These are phyloP conservation scores for Annulohypoxylon bovei DNA, from an alignment of 495 filamentous ascomycete genomes.

Conservation along the genomic window DNA sequence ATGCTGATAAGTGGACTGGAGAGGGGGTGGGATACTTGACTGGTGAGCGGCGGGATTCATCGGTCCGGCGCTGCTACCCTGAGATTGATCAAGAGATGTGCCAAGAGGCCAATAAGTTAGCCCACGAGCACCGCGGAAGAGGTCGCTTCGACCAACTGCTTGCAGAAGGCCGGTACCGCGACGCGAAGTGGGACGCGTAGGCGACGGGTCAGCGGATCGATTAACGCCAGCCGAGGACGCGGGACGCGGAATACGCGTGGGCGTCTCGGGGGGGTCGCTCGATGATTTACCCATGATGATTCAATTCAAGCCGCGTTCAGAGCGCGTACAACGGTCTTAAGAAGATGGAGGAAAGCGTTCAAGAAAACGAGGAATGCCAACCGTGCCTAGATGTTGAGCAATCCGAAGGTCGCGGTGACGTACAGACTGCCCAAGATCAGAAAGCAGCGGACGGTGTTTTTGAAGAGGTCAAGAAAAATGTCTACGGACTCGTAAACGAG, in stretches of 20 bases:
- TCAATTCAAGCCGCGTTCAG: background rate
- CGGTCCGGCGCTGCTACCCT: background rate
- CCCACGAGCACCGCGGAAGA: background rate
- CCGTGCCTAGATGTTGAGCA: constrained; percentile 1
- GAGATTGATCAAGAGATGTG: background rate
- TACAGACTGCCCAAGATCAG: background rate
- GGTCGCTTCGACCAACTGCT: background rate
- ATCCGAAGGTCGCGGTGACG: background rate
- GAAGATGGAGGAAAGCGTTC: background rate
- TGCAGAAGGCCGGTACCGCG: background rate
- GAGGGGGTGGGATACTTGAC: background rate
- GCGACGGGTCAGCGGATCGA: background rate
- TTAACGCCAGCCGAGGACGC: background rate
- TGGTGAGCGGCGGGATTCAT: background rate
- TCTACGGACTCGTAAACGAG: background rate
- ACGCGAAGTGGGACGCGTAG: background rate
- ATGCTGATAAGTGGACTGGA: background rate
- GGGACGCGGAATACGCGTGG: background rate
- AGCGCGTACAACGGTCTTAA: background rate
- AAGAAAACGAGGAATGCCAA: background rate
- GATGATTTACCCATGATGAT: constrained; percentile 9
- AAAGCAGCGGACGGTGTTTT: background rate
- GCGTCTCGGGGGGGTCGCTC: background rate
- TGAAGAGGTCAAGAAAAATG: background rate
- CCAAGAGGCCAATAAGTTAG: background rate